These are phyloP conservation scores for Colletotrichum sp. DNA, from an alignment of 2,329 filamentous ascomycete species.

Conservation along the genomic window DNA sequence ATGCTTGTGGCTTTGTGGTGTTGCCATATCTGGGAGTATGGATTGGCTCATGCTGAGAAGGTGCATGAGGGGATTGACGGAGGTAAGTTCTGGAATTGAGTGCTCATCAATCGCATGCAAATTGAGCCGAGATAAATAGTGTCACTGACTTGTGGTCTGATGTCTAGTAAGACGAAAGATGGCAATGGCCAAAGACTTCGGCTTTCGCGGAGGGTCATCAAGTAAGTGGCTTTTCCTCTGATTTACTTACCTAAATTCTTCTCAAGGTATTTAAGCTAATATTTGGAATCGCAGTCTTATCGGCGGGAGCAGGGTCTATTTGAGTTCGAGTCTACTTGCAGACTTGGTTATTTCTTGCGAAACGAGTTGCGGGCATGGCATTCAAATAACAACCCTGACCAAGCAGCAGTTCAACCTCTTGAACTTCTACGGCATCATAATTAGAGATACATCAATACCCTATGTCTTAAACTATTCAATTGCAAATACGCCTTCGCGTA, in stretches of 20 bases:
- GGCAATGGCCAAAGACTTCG: not conserved
- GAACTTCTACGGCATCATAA: too few relatives aligned
- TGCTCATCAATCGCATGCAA: fast-evolving
- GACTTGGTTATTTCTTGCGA: not conserved
- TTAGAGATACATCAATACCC: too few relatives aligned
- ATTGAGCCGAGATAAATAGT: fast-evolving
- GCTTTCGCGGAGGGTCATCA: not conserved
- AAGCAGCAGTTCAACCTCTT: too few relatives aligned
- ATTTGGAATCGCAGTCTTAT: fast-evolving
- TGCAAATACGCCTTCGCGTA: too few relatives aligned
- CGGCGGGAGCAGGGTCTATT: not conserved
- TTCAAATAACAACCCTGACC: not conserved
- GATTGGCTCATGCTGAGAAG: not conserved
- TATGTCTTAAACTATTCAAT: too few relatives aligned
- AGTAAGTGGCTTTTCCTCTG: not conserved
- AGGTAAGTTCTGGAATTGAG: not conserved
- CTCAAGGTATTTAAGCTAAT: not conserved
- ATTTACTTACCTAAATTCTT: not conserved
- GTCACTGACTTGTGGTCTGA: not conserved
- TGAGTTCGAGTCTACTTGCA: not conserved
- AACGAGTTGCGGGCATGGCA: not conserved
- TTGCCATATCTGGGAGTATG: not conserved
- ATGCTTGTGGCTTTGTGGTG: constrained; percentile 2
- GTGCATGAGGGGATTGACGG: constrained; percentile 1
- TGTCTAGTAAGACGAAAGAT: not conserved